Evolutionary conservation across 2,329 filamentous ascomycete species (phyloP).

Genomic region (Penicillium sp.): DNA sequence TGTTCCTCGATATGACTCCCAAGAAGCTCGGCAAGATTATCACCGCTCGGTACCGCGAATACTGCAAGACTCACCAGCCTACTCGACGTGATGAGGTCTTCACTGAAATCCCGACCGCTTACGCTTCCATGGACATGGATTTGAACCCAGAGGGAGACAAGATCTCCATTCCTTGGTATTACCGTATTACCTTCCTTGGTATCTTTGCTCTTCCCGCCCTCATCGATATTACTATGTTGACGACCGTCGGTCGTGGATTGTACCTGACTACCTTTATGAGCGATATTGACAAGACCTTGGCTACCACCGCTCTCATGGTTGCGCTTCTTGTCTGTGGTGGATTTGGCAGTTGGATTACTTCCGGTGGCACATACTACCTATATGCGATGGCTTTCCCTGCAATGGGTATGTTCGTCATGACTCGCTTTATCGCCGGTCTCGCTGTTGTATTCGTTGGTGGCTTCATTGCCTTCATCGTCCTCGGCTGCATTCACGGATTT

Average conservation of each 20-base stretch:
- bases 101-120: slow-evolving; percentile 3
- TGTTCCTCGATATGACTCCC: slow-evolving; percentile 1
- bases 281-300: slow-evolving; percentile 5
- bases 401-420: slow-evolving; percentile 5
- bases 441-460: not conserved
- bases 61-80: slow-evolving; percentile 1
- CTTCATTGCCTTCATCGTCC: slow-evolving; percentile 1
- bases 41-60: slow-evolving; percentile 1
- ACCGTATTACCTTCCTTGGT: slow-evolving; percentile 2
- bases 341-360: slow-evolving; percentile 2
- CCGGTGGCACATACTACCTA: slow-evolving; percentile 2
- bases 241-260: slow-evolving; percentile 1
- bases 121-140: slow-evolving; percentile 3
- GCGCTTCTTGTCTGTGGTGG: slow-evolving; percentile 2
- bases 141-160: slow-evolving; percentile 1
- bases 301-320: slow-evolving; percentile 1
- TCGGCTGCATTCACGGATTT: slow-evolving; percentile 1
- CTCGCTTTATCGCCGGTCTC: not conserved
- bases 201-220: slow-evolving; percentile 1
- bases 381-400: slow-evolving; percentile 5
- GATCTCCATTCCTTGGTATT: not conserved
- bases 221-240: slow-evolving; percentile 5
- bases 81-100: not conserved
- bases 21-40: slow-evolving; percentile 1
- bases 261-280: slow-evolving; percentile 5